These are phyloP conservation scores for Fusarium neocosmosporiellum DNA, from an alignment of 2,329 filamentous ascomycete genomes.

Conservation along the genomic window DNA sequence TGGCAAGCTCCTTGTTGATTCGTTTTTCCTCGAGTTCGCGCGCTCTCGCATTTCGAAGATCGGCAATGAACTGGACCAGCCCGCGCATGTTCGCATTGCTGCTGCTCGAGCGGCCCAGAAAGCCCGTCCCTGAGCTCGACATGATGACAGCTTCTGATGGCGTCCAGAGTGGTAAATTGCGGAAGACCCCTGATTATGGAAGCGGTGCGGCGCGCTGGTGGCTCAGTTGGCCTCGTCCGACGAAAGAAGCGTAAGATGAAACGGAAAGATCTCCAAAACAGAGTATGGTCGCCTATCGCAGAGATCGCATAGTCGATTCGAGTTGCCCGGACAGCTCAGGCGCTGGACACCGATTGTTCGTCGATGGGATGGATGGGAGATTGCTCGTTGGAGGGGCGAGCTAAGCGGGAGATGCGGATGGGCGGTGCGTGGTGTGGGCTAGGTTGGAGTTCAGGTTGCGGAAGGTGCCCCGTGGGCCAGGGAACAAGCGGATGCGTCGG, in stretches of 20 bases:
- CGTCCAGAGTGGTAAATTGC: constrained; percentile 31
- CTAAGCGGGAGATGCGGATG: constrained; percentile 39
- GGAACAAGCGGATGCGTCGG: constrained; percentile 28
- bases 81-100: constrained; percentile 80
- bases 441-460: constrained; percentile 27
- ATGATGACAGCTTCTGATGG: constrained; percentile 51
- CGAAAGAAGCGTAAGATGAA: constrained; percentile 17
- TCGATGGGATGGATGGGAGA: constrained; percentile 34
- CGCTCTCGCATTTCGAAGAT: constrained; percentile 92
- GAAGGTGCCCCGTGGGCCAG: constrained; percentile 34
- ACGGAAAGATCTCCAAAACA: constrained; percentile 39
- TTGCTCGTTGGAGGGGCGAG: constrained; percentile 43
- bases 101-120: constrained; percentile 73
- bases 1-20: constrained; percentile 99
- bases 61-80: constrained; percentile 97
- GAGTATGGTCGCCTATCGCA: constrained; percentile 40
- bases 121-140: constrained; percentile 69
- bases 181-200: constrained; percentile 40
- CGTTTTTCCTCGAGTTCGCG: constrained; percentile 97
- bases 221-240: constrained; percentile 19
- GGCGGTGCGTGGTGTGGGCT: constrained; percentile 33
- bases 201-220: constrained; percentile 18
- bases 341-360: constrained; percentile 44
- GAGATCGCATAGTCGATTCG: constrained; percentile 48
- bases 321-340: constrained; percentile 40